These are phyloP conservation scores for Penicillium diatomitis DNA, from an alignment of 495 filamentous ascomycete genomes.

Conservation along the genomic window DNA sequence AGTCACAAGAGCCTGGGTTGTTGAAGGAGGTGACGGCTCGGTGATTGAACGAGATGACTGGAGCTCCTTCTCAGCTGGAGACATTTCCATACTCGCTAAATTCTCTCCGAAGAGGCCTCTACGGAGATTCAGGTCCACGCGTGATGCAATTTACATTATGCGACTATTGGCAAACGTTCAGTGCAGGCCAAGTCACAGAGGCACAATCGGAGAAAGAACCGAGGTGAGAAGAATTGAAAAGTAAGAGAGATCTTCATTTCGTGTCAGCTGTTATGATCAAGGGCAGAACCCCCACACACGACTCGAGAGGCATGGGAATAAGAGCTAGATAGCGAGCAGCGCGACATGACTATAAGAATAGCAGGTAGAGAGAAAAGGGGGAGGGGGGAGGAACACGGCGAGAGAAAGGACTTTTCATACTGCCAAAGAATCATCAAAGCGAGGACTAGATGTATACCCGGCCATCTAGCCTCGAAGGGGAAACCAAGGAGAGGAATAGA, in stretches of 20 bases:
- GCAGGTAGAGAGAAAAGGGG: not conserved
- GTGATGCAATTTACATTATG: too few relatives aligned
- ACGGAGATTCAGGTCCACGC: too few relatives aligned
- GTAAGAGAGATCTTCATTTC: conserved; percentile 25
- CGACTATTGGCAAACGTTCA: not conserved
- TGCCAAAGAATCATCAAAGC: conserved; percentile 28
- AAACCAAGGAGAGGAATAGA: conserved; percentile 12
- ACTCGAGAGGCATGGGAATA: conserved; percentile 32
- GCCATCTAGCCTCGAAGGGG: conserved; percentile 21
- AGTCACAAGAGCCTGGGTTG: too few relatives aligned
- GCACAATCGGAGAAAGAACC: conserved; percentile 2
- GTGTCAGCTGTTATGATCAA: conserved; percentile 35
- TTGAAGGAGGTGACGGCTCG: too few relatives aligned
- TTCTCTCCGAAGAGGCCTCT: too few relatives aligned
- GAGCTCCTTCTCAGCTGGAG: too few relatives aligned
- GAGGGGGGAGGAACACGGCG: conserved; percentile 1
- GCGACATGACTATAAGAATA: conserved; percentile 13
- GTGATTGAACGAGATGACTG: too few relatives aligned
- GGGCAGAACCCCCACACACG: conserved; percentile 26
- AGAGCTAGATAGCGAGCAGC: conserved; percentile 27
- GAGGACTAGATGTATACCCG: conserved; percentile 28
- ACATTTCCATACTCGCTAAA: conserved; percentile 8
- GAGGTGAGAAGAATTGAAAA: conserved; percentile 5
- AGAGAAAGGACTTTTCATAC: conserved; percentile 36
- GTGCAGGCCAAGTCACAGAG: conserved; percentile 5